phyloP scores from a whole-genome alignment of 2,329 filamentous ascomycete genomes.

The Cladosporium halotolerans region DNA sequence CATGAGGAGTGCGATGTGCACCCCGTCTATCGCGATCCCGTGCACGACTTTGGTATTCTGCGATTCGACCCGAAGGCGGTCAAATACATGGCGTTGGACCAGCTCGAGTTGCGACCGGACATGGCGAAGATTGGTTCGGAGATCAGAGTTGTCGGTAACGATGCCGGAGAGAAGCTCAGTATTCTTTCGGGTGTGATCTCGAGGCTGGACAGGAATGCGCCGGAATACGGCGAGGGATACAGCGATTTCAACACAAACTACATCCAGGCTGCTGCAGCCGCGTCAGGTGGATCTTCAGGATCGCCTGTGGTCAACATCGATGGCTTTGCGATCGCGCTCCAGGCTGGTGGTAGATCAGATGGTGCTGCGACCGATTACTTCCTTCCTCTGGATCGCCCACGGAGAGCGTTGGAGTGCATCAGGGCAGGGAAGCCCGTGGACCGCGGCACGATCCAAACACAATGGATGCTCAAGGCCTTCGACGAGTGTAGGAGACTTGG shows the following conservation, averaged over 20 bases:
- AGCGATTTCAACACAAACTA: slow-evolving; percentile 96
- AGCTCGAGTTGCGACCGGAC: slow-evolving; percentile 75
- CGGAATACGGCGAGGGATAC: slow-evolving; percentile 95
- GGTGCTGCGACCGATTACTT: slow-evolving; percentile 98
- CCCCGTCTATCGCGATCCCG: slow-evolving; percentile 94
- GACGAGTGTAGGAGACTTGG: slow-evolving; percentile 92
- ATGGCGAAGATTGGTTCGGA: slow-evolving; percentile 83
- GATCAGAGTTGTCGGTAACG: slow-evolving; percentile 95
- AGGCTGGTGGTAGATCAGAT: slow-evolving; percentile 88
- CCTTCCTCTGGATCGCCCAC: slow-evolving; percentile 81
- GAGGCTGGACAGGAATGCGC: slow-evolving; percentile 89
- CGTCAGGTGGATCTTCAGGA: slow-evolving; percentile 95
- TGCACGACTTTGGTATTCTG: slow-evolving; percentile 96
- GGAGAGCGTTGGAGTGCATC: slow-evolving; percentile 80
- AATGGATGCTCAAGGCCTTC: slow-evolving; percentile 94
- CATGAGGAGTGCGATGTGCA: slow-evolving; percentile 94
- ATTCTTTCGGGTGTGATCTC: slow-evolving; percentile 97
- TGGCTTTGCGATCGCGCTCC: slow-evolving; percentile 82
- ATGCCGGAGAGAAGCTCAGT: slow-evolving; percentile 96
- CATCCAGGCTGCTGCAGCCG: slow-evolving; percentile 94
- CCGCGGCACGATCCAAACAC: slow-evolving; percentile 95
- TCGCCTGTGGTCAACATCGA: slow-evolving; percentile 96
- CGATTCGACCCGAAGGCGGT: slow-evolving; percentile 93
- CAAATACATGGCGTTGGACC: slow-evolving; percentile 89
- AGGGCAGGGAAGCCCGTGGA: slow-evolving; percentile 68